Percentiles rank a stretch among this genome's conserved stretches.
phyloP scores from a whole-genome alignment of 2,329 filamentous ascomycete genomes.

The Penicillium palitans region DNA sequence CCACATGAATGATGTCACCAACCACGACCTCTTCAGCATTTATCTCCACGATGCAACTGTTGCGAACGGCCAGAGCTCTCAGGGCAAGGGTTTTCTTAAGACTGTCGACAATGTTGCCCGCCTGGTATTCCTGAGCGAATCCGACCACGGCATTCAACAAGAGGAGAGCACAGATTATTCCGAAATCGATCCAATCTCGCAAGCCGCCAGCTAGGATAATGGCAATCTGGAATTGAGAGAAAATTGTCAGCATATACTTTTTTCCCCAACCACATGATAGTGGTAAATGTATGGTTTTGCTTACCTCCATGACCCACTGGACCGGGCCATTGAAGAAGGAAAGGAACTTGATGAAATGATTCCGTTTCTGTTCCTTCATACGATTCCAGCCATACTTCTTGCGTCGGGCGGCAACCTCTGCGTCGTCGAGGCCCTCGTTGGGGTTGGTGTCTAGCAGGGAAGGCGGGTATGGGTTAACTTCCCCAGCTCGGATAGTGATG shows the following conservation, averaged over 20 bases:
- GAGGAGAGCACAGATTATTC: constrained; percentile 81
- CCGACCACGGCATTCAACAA: constrained; percentile 82
- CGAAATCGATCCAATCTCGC: constrained; percentile 88
- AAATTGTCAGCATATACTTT: constrained; percentile 1
- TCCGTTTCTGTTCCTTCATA: constrained; percentile 90
- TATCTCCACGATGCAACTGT: constrained; percentile 73
- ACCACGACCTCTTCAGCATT: constrained; percentile 83
- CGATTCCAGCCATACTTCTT: constrained; percentile 81
- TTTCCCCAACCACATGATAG: not conserved
- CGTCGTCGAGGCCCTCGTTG: constrained; percentile 68
- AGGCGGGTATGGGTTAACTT: constrained; percentile 64
- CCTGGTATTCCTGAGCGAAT: constrained; percentile 87
- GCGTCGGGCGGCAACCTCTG: constrained; percentile 63
- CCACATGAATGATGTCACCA: constrained; percentile 84
- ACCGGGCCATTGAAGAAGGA: constrained; percentile 85
- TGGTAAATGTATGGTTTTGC: constrained; percentile 27
- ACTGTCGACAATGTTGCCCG: constrained; percentile 85
- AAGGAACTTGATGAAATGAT: constrained; percentile 76
- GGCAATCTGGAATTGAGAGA: constrained; percentile 55
- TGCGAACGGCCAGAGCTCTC: constrained; percentile 83
- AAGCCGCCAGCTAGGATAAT: constrained; percentile 80
- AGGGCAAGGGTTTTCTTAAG: constrained; percentile 87
- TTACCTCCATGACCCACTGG: constrained; percentile 89
- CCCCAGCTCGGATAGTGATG: constrained; percentile 54
- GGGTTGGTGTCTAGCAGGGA: constrained; percentile 77